These are phyloP conservation scores for Aspergillus brasiliensis DNA, from an alignment of 2,329 filamentous ascomycete genomes.

Conservation along the genomic window DNA sequence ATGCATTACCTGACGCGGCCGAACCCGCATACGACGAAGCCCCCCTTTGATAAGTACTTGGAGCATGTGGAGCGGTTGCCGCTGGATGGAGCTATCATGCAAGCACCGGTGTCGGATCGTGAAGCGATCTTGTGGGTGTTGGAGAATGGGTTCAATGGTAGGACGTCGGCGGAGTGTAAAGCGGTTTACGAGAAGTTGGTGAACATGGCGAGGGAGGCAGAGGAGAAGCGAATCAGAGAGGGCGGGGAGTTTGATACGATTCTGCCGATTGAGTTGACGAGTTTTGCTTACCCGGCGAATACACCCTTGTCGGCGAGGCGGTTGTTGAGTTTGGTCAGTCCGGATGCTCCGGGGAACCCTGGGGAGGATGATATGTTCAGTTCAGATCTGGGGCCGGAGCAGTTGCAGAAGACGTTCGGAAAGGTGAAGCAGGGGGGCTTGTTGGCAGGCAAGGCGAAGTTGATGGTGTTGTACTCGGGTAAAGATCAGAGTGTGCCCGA, in stretches of 20 bases:
- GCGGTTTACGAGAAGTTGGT: slow-evolving; percentile 36
- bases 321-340: slow-evolving; percentile 59
- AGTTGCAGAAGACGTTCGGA: slow-evolving; percentile 65
- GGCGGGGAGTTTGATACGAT: slow-evolving; percentile 29
- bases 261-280: slow-evolving; percentile 38
- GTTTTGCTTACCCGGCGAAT: slow-evolving; percentile 34
- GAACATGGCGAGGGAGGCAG: slow-evolving; percentile 32
- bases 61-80: slow-evolving; percentile 47
- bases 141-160: slow-evolving; percentile 10
- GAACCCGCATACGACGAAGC: slow-evolving; percentile 40
- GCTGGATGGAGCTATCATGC: slow-evolving; percentile 75
- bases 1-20: slow-evolving; percentile 61
- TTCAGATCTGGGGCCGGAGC: slow-evolving; percentile 65
- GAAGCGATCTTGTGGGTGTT: slow-evolving; percentile 57
- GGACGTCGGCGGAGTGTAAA: slow-evolving; percentile 24
- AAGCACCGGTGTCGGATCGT: slow-evolving; percentile 77
- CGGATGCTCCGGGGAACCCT: slow-evolving; percentile 55
- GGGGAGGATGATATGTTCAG: slow-evolving; percentile 88
- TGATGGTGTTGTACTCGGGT: slow-evolving; percentile 52
- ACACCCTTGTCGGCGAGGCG: slow-evolving; percentile 57
- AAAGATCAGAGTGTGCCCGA: slow-evolving; percentile 50
- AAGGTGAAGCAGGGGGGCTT: slow-evolving; percentile 42
- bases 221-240: slow-evolving; percentile 11
- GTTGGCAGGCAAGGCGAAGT: slow-evolving; percentile 34
- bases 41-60: slow-evolving; percentile 33